Base-by-base conservation (phyloP, 1,139 yeast genomes). In the Wickerhamomyces sp. region DNA sequence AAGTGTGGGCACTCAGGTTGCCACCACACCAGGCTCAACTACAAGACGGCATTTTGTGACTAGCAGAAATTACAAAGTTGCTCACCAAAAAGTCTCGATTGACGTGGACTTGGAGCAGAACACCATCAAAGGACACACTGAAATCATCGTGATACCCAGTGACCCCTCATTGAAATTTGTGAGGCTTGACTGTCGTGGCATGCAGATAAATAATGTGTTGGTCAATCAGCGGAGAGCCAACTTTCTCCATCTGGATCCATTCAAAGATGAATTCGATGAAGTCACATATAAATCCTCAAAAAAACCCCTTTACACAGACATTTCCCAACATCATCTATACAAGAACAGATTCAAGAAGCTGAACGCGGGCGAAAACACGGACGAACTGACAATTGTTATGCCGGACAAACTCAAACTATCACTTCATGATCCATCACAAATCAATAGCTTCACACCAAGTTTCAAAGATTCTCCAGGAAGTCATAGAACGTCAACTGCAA, bases 111-210 rank as follows among this genome's bases (percentile, higher is more conserved):
- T 83, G 28, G 69, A 78, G 16, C 60, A 63, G 26, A 70, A 72
- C 39, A 52, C 58, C 16, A 59, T 80, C 10, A 59, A 59, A n/a
- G 98, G 97, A 12, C 70, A 75, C 47, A 87, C 97, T 0, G 96
- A 88, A 54, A 62, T 91, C 24, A 82, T 93, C 2, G 66, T 89
- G 12, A 64, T 85, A 16, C 96, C 97, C 0, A 64, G 78, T 3
- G 75, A 79, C 15, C 72, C 75, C 10, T 57, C 66, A 1, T 61
- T 89, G 29, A 75, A 73, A 36, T 64, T 66, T 12, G 66, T 91
- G 22, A 73, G 75, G 37, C 64, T 91, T 36, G 97, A 91, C 56
- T 86, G 95, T 44, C 75, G 96, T 38, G 89, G 86, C 41, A 72
- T 87, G 62, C 64, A 63, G 31, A 74, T 89, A 27, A 69, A 70